phyloP scores from a whole-genome alignment of 2,329 filamentous ascomycete genomes.

The Trichoderma gracile region DNA sequence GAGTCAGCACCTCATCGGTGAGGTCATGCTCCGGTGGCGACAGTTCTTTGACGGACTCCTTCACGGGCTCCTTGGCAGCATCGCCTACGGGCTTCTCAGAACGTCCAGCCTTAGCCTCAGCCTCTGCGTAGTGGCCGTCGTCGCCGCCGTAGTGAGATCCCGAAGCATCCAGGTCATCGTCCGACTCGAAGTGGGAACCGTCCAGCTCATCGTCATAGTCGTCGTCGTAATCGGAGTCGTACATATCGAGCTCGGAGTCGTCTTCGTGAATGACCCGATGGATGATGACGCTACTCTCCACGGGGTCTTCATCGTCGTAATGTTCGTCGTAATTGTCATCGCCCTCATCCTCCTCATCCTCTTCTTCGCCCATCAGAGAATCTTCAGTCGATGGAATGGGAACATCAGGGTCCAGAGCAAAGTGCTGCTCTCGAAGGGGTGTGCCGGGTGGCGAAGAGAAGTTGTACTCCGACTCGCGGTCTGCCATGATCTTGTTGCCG shows the following conservation, averaged over 20 bases:
- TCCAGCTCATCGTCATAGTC: conserved; percentile 55
- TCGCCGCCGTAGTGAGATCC: conserved; percentile 53
- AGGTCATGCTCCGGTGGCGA: conserved; percentile 42
- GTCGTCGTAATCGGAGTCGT: conserved; percentile 52
- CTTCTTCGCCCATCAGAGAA: conserved; percentile 56
- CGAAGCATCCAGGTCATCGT: conserved; percentile 51
- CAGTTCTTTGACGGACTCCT: background rate
- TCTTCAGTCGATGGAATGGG: conserved; percentile 86
- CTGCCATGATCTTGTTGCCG: conserved; percentile 54
- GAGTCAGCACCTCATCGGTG: conserved; percentile 47
- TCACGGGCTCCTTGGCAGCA: background rate
- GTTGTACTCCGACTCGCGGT: conserved; percentile 62
- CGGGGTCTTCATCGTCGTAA: conserved; percentile 46
- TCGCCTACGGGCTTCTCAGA: background rate
- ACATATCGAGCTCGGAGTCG: conserved; percentile 67
- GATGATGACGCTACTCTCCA: conserved; percentile 63
- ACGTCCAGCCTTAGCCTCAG: background rate
- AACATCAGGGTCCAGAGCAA: conserved; percentile 78
- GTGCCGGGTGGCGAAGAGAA: conserved; percentile 64
- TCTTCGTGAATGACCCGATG: conserved; percentile 65
- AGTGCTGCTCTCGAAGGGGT: conserved; percentile 56
- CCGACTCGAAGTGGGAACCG: conserved; percentile 40
- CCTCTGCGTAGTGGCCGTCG: conserved; percentile 42
- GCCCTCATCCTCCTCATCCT: conserved; percentile 41
- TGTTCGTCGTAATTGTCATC: conserved; percentile 48